A percentile compares a stretch with the other conserved stretches of the same genome.
Conservation (phyloP, 208 protist genomes). For the Leishmania tropica region DNA sequence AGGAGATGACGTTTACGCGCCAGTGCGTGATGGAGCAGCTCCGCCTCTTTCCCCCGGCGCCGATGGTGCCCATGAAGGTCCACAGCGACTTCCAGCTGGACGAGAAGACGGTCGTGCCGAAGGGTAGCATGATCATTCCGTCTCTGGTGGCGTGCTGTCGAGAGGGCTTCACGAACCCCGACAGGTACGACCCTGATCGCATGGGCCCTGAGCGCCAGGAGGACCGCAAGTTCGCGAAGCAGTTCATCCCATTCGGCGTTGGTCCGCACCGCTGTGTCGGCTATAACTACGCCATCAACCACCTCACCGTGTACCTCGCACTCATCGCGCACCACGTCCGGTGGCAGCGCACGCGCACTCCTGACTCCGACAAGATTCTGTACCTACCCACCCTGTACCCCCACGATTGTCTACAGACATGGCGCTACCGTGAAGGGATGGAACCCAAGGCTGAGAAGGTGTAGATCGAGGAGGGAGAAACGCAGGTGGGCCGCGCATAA, state of each 20-base stretch:
- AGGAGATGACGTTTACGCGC: conserved; percentile 90
- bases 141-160: conserved; percentile 90
- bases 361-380: conserved; percentile 89
- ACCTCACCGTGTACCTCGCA: conserved; percentile 90
- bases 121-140: conserved; percentile 92
- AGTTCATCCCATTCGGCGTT: conserved; percentile 93
- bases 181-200: conserved; percentile 94
- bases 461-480: neutral
- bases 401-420: conserved; percentile 82
- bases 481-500: neutral
- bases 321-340: conserved; percentile 68
- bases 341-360: conserved; percentile 83
- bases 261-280: conserved; percentile 94
- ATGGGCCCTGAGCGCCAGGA: conserved; percentile 90
- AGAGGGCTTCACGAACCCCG: conserved; percentile 90
- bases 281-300: conserved; percentile 95
- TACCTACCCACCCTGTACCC: conserved; percentile 94
- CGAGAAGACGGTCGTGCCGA: conserved; percentile 82
- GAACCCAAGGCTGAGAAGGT: conserved; percentile 19
- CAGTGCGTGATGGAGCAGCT: conserved; percentile 88
- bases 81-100: conserved; percentile 81
- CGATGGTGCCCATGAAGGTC: conserved; percentile 86
- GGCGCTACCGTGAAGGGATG: conserved; percentile 61
- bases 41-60: conserved; percentile 74
- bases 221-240: conserved; percentile 87